Percentiles rank a stretch among this genome's conserved stretches.
Evolutionary conservation across 192 early-diverging fungal genomes (phyloP).

Genomic region (Coemansia asiatica): DNA sequence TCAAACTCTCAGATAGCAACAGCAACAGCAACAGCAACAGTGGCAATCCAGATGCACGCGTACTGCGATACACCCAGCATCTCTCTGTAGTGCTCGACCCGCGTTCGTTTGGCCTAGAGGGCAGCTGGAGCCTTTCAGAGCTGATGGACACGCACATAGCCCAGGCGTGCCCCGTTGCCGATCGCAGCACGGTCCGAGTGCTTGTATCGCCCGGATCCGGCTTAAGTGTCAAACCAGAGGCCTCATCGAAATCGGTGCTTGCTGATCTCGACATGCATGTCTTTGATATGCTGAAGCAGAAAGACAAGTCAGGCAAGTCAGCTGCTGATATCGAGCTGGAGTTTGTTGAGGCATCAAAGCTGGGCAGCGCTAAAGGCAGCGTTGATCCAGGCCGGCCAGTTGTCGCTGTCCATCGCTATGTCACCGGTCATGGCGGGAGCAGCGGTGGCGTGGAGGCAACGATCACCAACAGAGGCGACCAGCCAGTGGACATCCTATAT

Average conservation of each 20-base stretch:
- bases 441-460: conserved; percentile 76
- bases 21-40: too few species aligned
- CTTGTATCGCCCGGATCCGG: conserved; percentile 11
- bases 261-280: conserved; percentile 14
- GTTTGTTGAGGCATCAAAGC: neutral
- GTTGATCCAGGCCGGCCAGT: neutral
- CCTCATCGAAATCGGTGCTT: conserved; percentile 7
- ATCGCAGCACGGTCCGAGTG: conserved; percentile 43
- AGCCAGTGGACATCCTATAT: conserved; percentile 58
- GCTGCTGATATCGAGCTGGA: conserved; percentile 4
- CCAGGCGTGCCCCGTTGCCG: conserved; percentile 56
- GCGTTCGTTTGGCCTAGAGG: conserved; percentile 18
- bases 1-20: conserved; percentile 45
- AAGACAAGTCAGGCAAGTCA: neutral
- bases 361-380: neutral
- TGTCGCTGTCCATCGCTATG: conserved; percentile 40
- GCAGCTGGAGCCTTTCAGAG: conserved; percentile 47
- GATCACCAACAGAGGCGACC: conserved; percentile 66
- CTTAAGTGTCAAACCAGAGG: conserved; percentile 16
- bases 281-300: conserved; percentile 27
- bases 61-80: conserved; percentile 69
- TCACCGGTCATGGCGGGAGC: conserved; percentile 78
- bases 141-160: conserved; percentile 56
- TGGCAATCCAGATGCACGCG: conserved; percentile 53
- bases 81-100: conserved; percentile 83